These are phyloP conservation scores for Boletus tylopilopsis DNA, from an alignment of 768 basidiomycete genomes.

Conservation along the genomic window DNA sequence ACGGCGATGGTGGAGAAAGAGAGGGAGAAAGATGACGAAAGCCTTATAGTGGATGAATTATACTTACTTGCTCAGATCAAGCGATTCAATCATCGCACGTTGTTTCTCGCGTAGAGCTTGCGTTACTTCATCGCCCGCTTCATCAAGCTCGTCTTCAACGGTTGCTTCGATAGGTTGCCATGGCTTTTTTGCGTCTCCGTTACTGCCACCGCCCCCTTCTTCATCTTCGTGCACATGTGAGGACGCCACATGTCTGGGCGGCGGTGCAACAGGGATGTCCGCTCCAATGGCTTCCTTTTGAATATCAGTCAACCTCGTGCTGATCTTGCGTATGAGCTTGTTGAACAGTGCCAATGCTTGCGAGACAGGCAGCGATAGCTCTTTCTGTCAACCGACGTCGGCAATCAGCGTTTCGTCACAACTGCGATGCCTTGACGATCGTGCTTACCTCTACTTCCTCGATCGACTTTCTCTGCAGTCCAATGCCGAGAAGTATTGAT, in stretches of 20 bases:
- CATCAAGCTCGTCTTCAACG: slow-evolving; percentile 68
- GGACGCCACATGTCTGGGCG: slow-evolving; percentile 15
- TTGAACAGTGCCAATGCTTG: slow-evolving; percentile 89
- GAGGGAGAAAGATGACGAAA: background rate
- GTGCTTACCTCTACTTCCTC: slow-evolving; percentile 82
- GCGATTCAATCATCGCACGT: slow-evolving; percentile 79
- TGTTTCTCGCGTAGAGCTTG: slow-evolving; percentile 61
- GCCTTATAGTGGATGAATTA: background rate
- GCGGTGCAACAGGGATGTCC: slow-evolving; percentile 48
- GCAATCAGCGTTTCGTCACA: background rate
- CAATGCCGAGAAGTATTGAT: slow-evolving; percentile 85
- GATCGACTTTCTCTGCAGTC: slow-evolving; percentile 83
- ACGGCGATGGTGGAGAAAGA: slow-evolving; percentile 6
- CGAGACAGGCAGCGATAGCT: slow-evolving; percentile 79
- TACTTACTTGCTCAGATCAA: slow-evolving; percentile 86
- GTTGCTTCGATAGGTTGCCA: slow-evolving; percentile 45
- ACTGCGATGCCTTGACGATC: background rate
- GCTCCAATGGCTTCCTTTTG: slow-evolving; percentile 75
- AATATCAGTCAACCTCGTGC: slow-evolving; percentile 67
- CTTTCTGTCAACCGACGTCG: slow-evolving; percentile 42
- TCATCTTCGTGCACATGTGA: slow-evolving; percentile 14
- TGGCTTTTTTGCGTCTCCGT: slow-evolving; percentile 5
- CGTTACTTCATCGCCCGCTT: slow-evolving; percentile 70
- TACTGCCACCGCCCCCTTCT: slow-evolving; percentile 7
- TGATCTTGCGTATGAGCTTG: slow-evolving; percentile 85